Conservation (phyloP, 2,329 filamentous ascomycete genomes). For the Dactylellina parvicollis region DNA sequence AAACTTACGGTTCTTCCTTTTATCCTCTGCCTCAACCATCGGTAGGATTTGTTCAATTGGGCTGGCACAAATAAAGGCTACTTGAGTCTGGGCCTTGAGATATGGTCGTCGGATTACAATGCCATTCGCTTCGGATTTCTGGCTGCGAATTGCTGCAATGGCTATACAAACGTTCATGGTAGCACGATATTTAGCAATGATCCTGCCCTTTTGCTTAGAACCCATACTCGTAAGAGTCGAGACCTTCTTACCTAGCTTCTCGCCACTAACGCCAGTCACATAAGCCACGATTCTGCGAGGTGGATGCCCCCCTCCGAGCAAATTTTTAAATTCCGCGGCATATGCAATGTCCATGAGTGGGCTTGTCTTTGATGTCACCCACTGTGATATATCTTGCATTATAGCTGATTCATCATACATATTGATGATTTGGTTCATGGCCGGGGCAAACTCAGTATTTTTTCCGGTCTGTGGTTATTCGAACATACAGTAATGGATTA, state of each 20-base stretch:
- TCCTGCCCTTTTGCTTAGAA: neutral
- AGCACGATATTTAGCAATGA: neutral
- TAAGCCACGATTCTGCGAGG: constrained; percentile 34
- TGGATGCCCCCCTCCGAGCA: constrained; percentile 23
- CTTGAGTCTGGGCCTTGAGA: constrained; percentile 22
- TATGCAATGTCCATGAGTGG: constrained; percentile 34
- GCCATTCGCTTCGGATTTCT: constrained; percentile 4
- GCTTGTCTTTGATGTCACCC: constrained; percentile 34
- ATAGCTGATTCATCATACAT: constrained; percentile 42
- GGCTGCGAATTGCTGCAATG: constrained; percentile 10
- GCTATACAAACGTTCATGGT: neutral
- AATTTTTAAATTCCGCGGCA: constrained; percentile 15
- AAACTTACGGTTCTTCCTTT: constrained; percentile 24
- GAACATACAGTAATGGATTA: neutral
- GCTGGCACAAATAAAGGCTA: constrained; percentile 26
- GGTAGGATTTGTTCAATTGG: constrained; percentile 43
- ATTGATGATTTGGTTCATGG: constrained; percentile 27
- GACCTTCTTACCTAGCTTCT: constrained; percentile 26
- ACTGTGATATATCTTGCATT: constrained; percentile 27
- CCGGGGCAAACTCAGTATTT: constrained; percentile 36
- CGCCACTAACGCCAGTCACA: constrained; percentile 21
- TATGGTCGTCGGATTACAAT: constrained; percentile 24
- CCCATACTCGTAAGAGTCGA: neutral
- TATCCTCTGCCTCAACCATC: constrained; percentile 16
- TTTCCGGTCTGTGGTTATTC: constrained; percentile 18